Base-by-base conservation (phyloP, 192 early-diverging fungal species). In the Gamsiella multidivaricata region DNA sequence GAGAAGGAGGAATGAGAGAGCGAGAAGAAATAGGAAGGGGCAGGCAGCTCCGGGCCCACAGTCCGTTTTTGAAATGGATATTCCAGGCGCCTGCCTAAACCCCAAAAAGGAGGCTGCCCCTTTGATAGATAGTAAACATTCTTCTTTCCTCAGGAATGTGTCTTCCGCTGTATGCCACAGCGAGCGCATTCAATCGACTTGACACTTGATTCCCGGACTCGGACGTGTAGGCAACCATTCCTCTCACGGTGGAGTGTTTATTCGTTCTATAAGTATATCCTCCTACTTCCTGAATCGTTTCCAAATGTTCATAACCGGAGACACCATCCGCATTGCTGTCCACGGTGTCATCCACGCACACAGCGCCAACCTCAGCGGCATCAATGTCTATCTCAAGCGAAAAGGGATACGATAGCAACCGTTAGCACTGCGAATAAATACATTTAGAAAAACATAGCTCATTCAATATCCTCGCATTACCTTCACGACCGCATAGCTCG, bases 401-500 rank as follows among this genome's bases (percentile, higher is more conserved):
- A 61, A 36, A 41, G 20, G 18, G 31, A 55, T 26, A 33, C 29
- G 14, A 54, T 52, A 36, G 50, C 39, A 41, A 14, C 39, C 39
- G 14, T 14, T 14, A 41, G 8, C 39, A 41, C 39, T 41, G 39
- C 14, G 8, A 14, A 7, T 41, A 41, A 7, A 7, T 10, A 41
- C 39, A 41, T 41, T 7, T 14, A 39, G 5, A 39, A 39, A 39
- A 39, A 39, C 37, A 12, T 39, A 39, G 12, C 37, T 12, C 37
- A 12, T 12, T 39, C 12, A 12, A 5, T 39, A 9, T 39, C 37
- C 5, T 12, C 12, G 9, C 20, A 10, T 55, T 75, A 89, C 86
- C 86, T 98, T 98, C 20, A 96, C 92, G 17, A 95, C 60, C 7
- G 88, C 91, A 80, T 98, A 98, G 22, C 88, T 84, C 3, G 90